Base-by-base conservation (phyloP, 1,284 basidiomycete species). In the Vanrija humicola region DNA sequence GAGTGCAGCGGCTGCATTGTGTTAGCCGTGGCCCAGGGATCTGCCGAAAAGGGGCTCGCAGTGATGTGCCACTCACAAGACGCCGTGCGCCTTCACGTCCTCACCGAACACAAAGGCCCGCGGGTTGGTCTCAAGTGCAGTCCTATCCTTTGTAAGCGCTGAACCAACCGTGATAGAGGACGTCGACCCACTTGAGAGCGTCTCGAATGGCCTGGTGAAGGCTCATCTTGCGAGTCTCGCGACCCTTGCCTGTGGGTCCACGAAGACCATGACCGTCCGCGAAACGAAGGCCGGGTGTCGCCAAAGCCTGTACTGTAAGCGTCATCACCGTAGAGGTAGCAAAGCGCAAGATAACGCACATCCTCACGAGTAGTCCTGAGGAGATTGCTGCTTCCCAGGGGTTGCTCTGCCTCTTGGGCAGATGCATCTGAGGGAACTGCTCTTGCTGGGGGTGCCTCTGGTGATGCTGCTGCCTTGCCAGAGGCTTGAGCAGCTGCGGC, bases 1-100 rank as follows among this genome's bases (percentile, higher is more conserved):
- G 75, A 10, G 71, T 77, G 56, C 73, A 74, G 21, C 52, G 55
- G 55, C 46, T 54, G 26, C 18, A 39, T 38, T 15, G 12, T 34
- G 34, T 34, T 43, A 18, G 42, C 14, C 34, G 34, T 34, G 9
- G 34, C 34, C 21, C 21, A 23, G 21, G 2, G 21, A 23, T 23
- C 21, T 23, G 21, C 21, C 21, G 21, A 23, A 23, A 23, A 3
- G 21, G 21, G 2, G 39, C 14, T 4, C 23, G n/a, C 19, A 23
- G n/a, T 47, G 51, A 50, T 87, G 0, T 87, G 88, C 62, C 87
- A 90, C 59, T 55, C 92, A 82, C 71, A 97, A 96, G 4, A 96
- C 93, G 6, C 93, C 92, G 16, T 92, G 92, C 63, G 95, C 95
- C 2, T 88, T 87, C 46, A 95, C 90, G 63, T 95, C 91, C 72